phyloP scores from a whole-genome alignment of 2,329 filamentous ascomycete species.

The Furcasterigmium sp. region DNA sequence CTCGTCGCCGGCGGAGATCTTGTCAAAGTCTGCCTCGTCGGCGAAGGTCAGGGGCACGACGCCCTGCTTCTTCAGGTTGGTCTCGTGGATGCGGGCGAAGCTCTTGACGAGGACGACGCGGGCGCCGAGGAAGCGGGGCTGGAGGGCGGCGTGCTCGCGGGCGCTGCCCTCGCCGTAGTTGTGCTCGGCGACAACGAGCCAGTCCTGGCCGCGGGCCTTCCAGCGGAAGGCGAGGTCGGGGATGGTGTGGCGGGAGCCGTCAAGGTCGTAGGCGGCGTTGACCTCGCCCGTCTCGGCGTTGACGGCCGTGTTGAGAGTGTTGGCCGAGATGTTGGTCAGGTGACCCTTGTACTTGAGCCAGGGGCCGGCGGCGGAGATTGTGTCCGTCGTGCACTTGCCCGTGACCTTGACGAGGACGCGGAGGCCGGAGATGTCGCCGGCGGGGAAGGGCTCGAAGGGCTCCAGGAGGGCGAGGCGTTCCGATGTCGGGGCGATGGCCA shows the following conservation, averaged over 20 bases:
- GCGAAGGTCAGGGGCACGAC: slow-evolving; percentile 90
- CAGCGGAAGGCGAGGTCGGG: slow-evolving; percentile 82
- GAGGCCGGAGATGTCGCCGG: slow-evolving; percentile 67
- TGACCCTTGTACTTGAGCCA: slow-evolving; percentile 99
- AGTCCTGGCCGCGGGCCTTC: slow-evolving; percentile 69
- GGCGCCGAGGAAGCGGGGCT: slow-evolving; percentile 85
- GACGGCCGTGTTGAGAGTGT: slow-evolving; percentile 92
- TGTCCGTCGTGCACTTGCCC: slow-evolving; percentile 98
- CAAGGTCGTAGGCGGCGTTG: slow-evolving; percentile 84
- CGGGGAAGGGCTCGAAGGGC: slow-evolving; percentile 81
- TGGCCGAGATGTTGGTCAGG: slow-evolving; percentile 93
- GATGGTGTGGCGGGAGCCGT: slow-evolving; percentile 70
- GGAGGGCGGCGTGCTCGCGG: slow-evolving; percentile 82
- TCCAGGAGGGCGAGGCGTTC: slow-evolving; percentile 86
- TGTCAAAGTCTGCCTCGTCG: slow-evolving; percentile 82
- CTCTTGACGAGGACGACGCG: slow-evolving; percentile 79
- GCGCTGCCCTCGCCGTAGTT: slow-evolving; percentile 94
- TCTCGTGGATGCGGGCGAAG: slow-evolving; percentile 91
- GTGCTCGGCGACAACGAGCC: slow-evolving; percentile 95
- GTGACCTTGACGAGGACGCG: slow-evolving; percentile 93
- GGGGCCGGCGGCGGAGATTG: slow-evolving; percentile 92
- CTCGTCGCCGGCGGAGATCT: slow-evolving; percentile 75
- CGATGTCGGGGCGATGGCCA: slow-evolving; percentile 82
- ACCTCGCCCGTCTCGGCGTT: slow-evolving; percentile 91
- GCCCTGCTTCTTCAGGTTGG: slow-evolving; percentile 95